Base-by-base conservation (phyloP, 805 yeast species). In the Wickerhamiella lipophila region DNA sequence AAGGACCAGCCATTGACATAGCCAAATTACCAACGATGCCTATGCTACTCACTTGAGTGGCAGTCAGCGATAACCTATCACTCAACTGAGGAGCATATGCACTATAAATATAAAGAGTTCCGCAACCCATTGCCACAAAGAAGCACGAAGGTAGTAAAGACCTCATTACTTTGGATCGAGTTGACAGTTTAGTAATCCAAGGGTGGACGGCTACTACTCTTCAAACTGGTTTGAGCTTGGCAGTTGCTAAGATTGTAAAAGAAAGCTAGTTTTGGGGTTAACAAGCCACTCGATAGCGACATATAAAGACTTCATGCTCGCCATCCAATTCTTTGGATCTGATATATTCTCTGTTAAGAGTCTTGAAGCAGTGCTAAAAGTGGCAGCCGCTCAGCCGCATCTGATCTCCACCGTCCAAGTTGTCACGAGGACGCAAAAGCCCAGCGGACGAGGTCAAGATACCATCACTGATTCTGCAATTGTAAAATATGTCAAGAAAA, bases 21-120 rank as follows among this genome's bases (percentile, higher is more conserved):
- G 88, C 86, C 34, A 82, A 64, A 29, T 80, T 75, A 1, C 89
- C 94, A 6, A 73, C 61, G 58, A 81, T 72, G 2, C 86, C 88
- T 2, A 83, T 71, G 25, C 71, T 59, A 3, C 87, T 77, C 3
- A 83, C 69, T 47, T 79, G 73, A 0, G 83, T 70, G 2, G 83
- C 85, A 1, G 76, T 60, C 55, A 83, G 76, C 18, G 65, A 64
- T 47, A 83, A 69, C 46, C 70, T 69, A 25, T 62, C 63, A 1
- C 87, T 83, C 49, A 82, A 69, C 60, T 83, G 92, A 0, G 94
- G 89, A 34, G 86, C 80, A 61, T 77, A 83, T 0, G 85, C 83
- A 7, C 84, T 78, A 64, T 78, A 83, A 42, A 83, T 66, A 63
- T 83, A 83, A 57, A 81, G 67, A 1, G 92, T 83, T 1, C 94